These are phyloP conservation scores for Colletotrichum falcatum DNA, from an alignment of 2,329 filamentous ascomycete genomes.

Conservation along the genomic window DNA sequence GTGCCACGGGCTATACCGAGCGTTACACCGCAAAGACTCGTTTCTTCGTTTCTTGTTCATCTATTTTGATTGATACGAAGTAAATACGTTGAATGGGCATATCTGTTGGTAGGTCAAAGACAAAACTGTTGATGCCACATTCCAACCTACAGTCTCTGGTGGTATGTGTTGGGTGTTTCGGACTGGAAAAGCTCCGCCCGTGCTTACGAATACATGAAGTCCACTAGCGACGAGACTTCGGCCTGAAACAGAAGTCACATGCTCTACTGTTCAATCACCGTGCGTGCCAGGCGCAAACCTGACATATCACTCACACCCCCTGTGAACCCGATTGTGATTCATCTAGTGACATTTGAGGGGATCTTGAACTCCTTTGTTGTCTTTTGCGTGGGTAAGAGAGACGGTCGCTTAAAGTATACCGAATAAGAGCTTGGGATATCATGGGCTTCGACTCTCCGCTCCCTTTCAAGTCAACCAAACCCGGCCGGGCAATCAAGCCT, in stretches of 20 bases:
- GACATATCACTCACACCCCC: too few relatives aligned
- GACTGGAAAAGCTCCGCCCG: background rate
- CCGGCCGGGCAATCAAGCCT: constrained; percentile 41
- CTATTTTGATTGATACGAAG: too few relatives aligned
- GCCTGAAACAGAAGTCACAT: constrained; percentile 13
- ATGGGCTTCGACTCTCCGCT: constrained; percentile 15
- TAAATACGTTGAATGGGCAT: background rate
- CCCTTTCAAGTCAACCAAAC: constrained; percentile 12
- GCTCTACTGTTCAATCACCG: background rate
- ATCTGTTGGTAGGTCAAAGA: background rate
- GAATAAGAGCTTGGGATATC: background rate
- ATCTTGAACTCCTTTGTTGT: too few relatives aligned
- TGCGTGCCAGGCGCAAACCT: background rate
- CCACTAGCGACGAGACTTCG: too few relatives aligned
- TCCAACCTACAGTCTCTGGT: background rate
- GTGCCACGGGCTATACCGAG: too few relatives aligned
- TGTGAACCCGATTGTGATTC: background rate
- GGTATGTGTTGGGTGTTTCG: background rate
- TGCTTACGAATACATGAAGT: background rate
- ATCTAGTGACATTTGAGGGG: background rate
- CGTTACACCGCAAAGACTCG: too few relatives aligned
- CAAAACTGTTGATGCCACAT: background rate
- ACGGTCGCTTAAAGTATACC: background rate
- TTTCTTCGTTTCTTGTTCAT: background rate
- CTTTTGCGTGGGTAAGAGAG: background rate